These are phyloP conservation scores for Metschnikowia corniflorae DNA, from an alignment of 805 yeast genomes.

Conservation along the genomic window DNA sequence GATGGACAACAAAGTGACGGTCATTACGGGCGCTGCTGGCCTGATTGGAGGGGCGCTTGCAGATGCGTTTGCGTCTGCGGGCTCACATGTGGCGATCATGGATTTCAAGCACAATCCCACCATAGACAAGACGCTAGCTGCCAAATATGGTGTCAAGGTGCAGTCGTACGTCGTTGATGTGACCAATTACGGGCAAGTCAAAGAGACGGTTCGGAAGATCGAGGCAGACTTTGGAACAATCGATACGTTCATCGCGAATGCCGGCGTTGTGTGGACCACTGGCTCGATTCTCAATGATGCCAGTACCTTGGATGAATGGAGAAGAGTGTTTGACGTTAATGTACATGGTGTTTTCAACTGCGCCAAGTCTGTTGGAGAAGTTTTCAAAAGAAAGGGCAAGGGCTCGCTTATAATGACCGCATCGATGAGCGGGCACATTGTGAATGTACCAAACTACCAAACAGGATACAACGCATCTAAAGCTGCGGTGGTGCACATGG, in stretches of 20 bases:
- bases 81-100: conserved; percentile 50
- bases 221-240: conserved; percentile 71
- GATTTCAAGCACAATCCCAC: conserved; percentile 35
- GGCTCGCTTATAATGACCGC: conserved; percentile 86
- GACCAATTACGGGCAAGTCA: conserved; percentile 48
- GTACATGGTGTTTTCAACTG: conserved; percentile 40
- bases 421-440: conserved; percentile 86
- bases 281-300: conserved; percentile 39
- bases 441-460: conserved; percentile 82
- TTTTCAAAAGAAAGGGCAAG: conserved; percentile 66
- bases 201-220: conserved; percentile 46
- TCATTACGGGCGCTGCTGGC: conserved; percentile 30
- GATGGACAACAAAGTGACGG: conserved; percentile 25
- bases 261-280: conserved; percentile 60
- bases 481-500: conserved; percentile 22
- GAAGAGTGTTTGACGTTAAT: conserved; percentile 56
- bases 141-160: conserved; percentile 55
- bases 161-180: conserved; percentile 65
- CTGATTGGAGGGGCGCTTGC: conserved; percentile 30
- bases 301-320: conserved; percentile 60
- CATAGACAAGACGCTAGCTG: conserved; percentile 24
- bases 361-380: conserved; percentile 67
- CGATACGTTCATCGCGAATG: conserved; percentile 85
- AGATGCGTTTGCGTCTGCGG: conserved; percentile 50
- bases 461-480: conserved; percentile 42